Base-by-base conservation (phyloP, 2,329 filamentous ascomycete genomes). In the Diaporthe aspalathi region DNA sequence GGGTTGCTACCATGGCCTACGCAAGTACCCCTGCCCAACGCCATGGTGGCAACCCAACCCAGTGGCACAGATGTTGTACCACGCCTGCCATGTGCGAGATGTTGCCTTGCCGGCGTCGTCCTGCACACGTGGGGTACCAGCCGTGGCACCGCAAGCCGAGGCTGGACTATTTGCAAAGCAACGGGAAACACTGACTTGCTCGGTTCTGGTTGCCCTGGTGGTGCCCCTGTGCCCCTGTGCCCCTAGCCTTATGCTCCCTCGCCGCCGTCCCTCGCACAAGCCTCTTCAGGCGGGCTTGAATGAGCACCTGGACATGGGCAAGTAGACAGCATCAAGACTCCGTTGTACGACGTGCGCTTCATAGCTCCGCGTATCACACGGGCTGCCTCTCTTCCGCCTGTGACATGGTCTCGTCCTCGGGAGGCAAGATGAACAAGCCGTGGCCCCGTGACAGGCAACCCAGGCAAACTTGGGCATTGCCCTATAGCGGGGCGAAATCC, bases 401-500 rank as follows among this genome's bases (percentile, higher is more conserved):
- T 32, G 60, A 67, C 67, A 35, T 2, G 24, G 3, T 20, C 49
- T 45, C 20, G 12, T 22, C 24, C 43, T 54, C 32, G 53, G 45
- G 49, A n/a, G 53, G 29, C 62, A 29, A 70, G 35, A 56, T 47
- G 49, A 17, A 52, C 38, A 24, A 3, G 43, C 24, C 17, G 49
- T 62, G 68, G 17, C 47, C 47, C 38, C 47, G 53, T 62, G 45
- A 40, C 22, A 63, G 24, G 29, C 53, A 24, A 49, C 32, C 29
- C n/a, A 69, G 53, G 65, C 62, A 54, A 53, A 47, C 38, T 35
- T 49, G 68, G 45, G 56, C 45, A 35, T 60, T 67, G 49, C 47
- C 47, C 32, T 29, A 50, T 40, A 35, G 65, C 53, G 66, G 27
- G 54, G 35, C 45, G 40, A 17, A 38, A 38, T 65, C 60, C 49